phyloP scores from a whole-genome alignment of 176 grass and related monocot genomes.

The Ananas comosus region DNA sequence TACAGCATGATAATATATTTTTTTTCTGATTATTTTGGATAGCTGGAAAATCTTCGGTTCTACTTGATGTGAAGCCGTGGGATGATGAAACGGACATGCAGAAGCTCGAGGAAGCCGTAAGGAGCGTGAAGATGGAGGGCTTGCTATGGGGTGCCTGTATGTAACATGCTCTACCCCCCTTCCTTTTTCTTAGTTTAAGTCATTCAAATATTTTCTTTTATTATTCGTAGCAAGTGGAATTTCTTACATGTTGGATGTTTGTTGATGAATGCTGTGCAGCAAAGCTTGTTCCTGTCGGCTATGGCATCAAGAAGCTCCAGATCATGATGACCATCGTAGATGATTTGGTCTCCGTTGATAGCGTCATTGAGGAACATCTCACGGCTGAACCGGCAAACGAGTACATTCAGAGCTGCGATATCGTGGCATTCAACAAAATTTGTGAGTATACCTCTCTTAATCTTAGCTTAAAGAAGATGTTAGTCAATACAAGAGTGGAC shows the following conservation, averaged over 20 bases:
- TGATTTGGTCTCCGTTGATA: constrained; percentile 84
- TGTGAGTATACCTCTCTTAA: constrained; percentile 36
- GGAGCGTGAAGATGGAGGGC: constrained; percentile 75
- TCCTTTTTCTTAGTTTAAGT: background rate
- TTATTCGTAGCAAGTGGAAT: background rate
- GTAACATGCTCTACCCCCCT: constrained; percentile 16
- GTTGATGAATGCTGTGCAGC: constrained; percentile 32
- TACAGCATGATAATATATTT: background rate
- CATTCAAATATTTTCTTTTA: background rate
- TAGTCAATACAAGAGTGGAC: no score
- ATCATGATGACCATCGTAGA: constrained; percentile 99
- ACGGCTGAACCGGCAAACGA: constrained; percentile 47
- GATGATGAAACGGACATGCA: constrained; percentile 93
- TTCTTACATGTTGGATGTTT: constrained; percentile 9
- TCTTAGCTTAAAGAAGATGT: no score
- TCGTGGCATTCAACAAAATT: constrained; percentile 96
- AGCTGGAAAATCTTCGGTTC: constrained; percentile 83
- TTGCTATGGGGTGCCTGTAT: constrained; percentile 93
- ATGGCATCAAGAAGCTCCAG: constrained; percentile 95
- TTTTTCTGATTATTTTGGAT: constrained; percentile 3
- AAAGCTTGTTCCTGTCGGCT: constrained; percentile 83
- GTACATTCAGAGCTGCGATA: constrained; percentile 96
- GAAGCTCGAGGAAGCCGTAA: constrained; percentile 85
- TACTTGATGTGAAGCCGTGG: constrained; percentile 91
- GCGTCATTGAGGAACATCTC: constrained; percentile 54